These are phyloP conservation scores for Yamadazyma pseudoaaseri DNA, from an alignment of 1,139 yeast genomes.

Conservation along the genomic window DNA sequence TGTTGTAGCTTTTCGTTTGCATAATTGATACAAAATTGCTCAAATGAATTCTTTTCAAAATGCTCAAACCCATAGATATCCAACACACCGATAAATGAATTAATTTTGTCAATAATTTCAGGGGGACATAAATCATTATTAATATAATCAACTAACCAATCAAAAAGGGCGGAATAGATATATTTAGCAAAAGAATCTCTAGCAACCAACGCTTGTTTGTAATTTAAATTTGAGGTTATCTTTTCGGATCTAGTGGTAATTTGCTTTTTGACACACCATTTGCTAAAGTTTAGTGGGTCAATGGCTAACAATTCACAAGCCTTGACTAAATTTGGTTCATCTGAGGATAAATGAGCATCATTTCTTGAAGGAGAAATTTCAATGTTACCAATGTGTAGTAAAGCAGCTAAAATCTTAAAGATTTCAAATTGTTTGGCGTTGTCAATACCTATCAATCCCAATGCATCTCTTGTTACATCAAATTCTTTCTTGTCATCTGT, in stretches of 20 bases:
- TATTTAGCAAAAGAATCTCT: slow-evolving; percentile 96
- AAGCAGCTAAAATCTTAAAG: slow-evolving; percentile 80
- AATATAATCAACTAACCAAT: slow-evolving; percentile 88
- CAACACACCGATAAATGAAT: slow-evolving; percentile 89
- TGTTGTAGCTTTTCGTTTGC: slow-evolving; percentile 98
- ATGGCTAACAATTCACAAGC: slow-evolving; percentile 87
- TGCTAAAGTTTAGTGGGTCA: slow-evolving; percentile 71
- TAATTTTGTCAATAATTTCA: slow-evolving; percentile 55
- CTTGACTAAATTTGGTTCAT: slow-evolving; percentile 79
- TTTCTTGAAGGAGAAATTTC: slow-evolving; percentile 83
- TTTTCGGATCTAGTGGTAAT: slow-evolving; percentile 91
- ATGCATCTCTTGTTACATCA: slow-evolving; percentile 69
- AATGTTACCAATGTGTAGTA: slow-evolving; percentile 91
- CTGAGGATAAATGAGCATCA: slow-evolving; percentile 79
- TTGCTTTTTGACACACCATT: slow-evolving; percentile 94
- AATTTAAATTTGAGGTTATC: slow-evolving; percentile 79
- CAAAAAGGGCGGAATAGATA: slow-evolving; percentile 88
- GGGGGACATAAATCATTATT: slow-evolving; percentile 81
- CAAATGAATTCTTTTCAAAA: slow-evolving; percentile 90
- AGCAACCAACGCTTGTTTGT: slow-evolving; percentile 85
- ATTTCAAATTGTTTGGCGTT: slow-evolving; percentile 61
- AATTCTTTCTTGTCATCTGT: slow-evolving; percentile 84
- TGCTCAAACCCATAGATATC: slow-evolving; percentile 98
- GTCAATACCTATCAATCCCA: slow-evolving; percentile 73
- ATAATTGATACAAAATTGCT: slow-evolving; percentile 95